Conservation (phyloP, 768 basidiomycete genomes). For the Suillus alpinus region DNA sequence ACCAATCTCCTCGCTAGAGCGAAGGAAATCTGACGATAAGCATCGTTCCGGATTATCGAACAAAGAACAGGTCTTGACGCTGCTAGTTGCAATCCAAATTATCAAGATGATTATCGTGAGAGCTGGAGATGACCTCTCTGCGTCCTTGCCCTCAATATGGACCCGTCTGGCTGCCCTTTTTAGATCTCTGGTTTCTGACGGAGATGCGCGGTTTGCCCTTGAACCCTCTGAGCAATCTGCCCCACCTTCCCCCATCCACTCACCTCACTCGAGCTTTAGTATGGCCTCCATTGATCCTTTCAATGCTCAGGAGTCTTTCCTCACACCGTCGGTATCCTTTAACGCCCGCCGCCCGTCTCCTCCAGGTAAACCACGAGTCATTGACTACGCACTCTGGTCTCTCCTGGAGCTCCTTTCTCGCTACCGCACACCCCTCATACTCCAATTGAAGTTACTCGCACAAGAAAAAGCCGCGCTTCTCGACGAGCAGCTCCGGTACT, state of each 20-base stretch:
- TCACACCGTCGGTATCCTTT: slow-evolving; percentile 2
- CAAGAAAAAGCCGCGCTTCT: slow-evolving; percentile 60
- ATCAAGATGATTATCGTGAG: slow-evolving; percentile 66
- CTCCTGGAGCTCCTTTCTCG: slow-evolving; percentile 63
- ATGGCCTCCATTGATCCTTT: slow-evolving; percentile 17
- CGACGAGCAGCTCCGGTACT: slow-evolving; percentile 46
- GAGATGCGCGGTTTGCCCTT: slow-evolving; percentile 62
- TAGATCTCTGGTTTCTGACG: slow-evolving; percentile 49
- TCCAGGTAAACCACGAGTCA: slow-evolving; percentile 47
- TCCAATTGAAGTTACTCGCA: slow-evolving; percentile 65
- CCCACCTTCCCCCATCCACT: slow-evolving; percentile 48
- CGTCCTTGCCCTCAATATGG: slow-evolving; percentile 59
- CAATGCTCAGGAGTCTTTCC: neutral
- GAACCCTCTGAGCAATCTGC: slow-evolving; percentile 40
- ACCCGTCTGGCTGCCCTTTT: slow-evolving; percentile 54
- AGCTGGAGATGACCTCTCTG: slow-evolving; percentile 58
- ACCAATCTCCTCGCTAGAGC: slow-evolving; percentile 30
- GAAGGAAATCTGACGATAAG: slow-evolving; percentile 47
- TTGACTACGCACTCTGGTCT: slow-evolving; percentile 77
- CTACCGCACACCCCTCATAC: slow-evolving; percentile 56
- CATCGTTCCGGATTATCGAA: slow-evolving; percentile 11
- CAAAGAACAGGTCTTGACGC: slow-evolving; percentile 25
- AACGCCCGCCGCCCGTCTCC: slow-evolving; percentile 12
- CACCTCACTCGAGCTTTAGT: slow-evolving; percentile 42
- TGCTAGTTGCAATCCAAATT: slow-evolving; percentile 57